These are phyloP conservation scores for Pleurotus citrinopileatus DNA, from an alignment of 768 basidiomycete species.

Conservation along the genomic window DNA sequence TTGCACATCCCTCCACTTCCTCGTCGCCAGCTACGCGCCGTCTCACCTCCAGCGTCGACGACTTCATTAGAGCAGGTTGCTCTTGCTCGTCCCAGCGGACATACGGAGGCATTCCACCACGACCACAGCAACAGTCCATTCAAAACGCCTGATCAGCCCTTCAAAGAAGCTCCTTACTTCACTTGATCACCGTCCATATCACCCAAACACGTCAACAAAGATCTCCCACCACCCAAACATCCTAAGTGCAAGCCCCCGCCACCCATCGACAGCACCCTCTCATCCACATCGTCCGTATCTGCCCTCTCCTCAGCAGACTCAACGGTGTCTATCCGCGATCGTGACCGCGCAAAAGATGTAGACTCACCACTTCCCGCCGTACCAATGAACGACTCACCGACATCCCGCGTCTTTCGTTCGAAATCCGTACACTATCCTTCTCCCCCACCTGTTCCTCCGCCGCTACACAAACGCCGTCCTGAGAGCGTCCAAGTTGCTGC, in stretches of 20 bases:
- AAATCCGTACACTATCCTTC: slow-evolving; percentile 52
- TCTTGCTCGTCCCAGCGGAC: slow-evolving; percentile 24
- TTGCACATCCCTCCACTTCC: slow-evolving; percentile 14
- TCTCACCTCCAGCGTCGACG: slow-evolving; percentile 38
- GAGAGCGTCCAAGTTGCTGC: slow-evolving; percentile 58
- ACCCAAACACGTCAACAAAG: not conserved
- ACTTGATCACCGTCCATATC: not conserved
- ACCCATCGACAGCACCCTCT: slow-evolving; percentile 13
- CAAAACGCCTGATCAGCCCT: slow-evolving; percentile 12
- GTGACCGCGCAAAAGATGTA: slow-evolving; percentile 14
- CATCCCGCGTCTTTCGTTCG: slow-evolving; percentile 44
- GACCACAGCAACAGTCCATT: slow-evolving; percentile 14
- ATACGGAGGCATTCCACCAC: slow-evolving; percentile 1
- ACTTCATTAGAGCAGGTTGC: slow-evolving; percentile 48
- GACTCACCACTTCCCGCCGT: slow-evolving; percentile 15
- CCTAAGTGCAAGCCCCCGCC: slow-evolving; percentile 12
- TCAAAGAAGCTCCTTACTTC: slow-evolving; percentile 1
- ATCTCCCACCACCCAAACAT: slow-evolving; percentile 15
- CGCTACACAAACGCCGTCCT: slow-evolving; percentile 49
- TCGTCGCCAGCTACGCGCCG: slow-evolving; percentile 15
- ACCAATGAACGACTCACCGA: slow-evolving; percentile 27
- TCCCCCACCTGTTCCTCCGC: slow-evolving; percentile 25
- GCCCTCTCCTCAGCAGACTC: slow-evolving; percentile 4
- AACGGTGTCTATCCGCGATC: slow-evolving; percentile 12
- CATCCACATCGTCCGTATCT: slow-evolving; percentile 6